Evolutionary conservation across 23 red algal genomes (phyloP).

Genomic region (Gracilaria vermiculophylla): DNA sequence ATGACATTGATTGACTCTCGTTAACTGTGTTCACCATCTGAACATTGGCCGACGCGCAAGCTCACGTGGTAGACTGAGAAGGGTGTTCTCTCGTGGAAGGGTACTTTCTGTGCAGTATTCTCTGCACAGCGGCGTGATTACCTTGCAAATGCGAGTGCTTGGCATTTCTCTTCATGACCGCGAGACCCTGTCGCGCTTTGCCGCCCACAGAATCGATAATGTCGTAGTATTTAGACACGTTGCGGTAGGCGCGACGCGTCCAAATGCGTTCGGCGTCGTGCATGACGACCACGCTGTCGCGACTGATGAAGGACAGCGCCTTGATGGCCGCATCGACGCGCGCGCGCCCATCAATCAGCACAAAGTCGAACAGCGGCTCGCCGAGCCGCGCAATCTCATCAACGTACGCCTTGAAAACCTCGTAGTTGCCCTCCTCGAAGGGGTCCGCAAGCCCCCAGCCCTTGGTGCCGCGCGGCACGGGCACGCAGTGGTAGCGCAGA

Average conservation of each 20-base stretch:
- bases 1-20: too few species aligned
- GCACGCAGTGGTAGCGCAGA: constrained; percentile 21
- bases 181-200: neutral
- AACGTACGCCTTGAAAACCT: constrained; percentile 30
- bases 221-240: neutral
- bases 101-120: neutral
- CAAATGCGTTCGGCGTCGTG: constrained; percentile 48
- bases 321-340: constrained; percentile 33
- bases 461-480: constrained; percentile 31
- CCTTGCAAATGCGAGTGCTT: neutral
- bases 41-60: too few species aligned
- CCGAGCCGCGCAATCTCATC: constrained; percentile 31
- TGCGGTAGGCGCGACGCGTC: neutral
- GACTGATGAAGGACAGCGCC: constrained; percentile 35
- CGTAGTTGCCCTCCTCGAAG: constrained; percentile 52
- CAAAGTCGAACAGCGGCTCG: constrained; percentile 30
- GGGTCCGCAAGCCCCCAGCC: constrained; percentile 23
- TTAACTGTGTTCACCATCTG: too few species aligned
- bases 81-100: neutral
- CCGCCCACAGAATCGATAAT: constrained; percentile 24
- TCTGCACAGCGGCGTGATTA: constrained; percentile 8
- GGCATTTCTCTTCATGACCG: neutral
- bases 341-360: constrained; percentile 56
- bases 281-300: constrained; percentile 36
- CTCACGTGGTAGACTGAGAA: neutral